Evolutionary conservation across 192 early-diverging fungal genomes (phyloP), one percentile per base, ranked within the genome.

Genomic region (Geranomyces michiganensis): DNA sequence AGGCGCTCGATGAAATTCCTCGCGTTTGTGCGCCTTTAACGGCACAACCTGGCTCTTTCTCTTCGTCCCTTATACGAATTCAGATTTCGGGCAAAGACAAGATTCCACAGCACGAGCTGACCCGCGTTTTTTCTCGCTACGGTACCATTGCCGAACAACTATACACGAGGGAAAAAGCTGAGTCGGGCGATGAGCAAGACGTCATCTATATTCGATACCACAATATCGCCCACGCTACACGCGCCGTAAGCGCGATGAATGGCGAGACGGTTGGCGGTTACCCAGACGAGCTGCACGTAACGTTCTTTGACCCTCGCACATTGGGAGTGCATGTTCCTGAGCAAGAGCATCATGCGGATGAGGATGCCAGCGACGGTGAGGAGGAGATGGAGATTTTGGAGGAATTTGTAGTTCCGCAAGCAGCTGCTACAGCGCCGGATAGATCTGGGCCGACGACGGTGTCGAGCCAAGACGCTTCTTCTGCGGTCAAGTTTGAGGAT

Each of bases 111-210:
- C 32, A 65, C 12, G 72, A 73, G 43, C 32, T 73, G 17, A 67
- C 63, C 30, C 62, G 72, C 30, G 72, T 67, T 4, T 73, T 73
- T 41, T 62, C 56, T 21, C 72, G 72, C 13, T 73, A 73, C 45
- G 72, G 72, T 26, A 58, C 14, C 12, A 67, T 73, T 19, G 51
- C 26, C 21, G 21, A 47, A 12, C 72, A 73, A 36, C 5, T 59
- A 9, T 48, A 67, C 43, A 61, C 47, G 15, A 56, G 8, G 7
- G 49, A 68, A 56, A 53, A 53, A 4, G 29, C 30, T 4, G 58
- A 19, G 17, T 53, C 19, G n/a, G 24, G 6, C 19, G 58, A 60
- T 29, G 30, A 30, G 26, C 22, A 17, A 19, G 22, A 26, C 27
- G 27, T 26, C 30, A 47, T 61, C 15, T 64, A 32, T 61, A 62